phyloP scores from a whole-genome alignment of 352 stramenopile species.

The Globisporangium okanoganense region DNA sequence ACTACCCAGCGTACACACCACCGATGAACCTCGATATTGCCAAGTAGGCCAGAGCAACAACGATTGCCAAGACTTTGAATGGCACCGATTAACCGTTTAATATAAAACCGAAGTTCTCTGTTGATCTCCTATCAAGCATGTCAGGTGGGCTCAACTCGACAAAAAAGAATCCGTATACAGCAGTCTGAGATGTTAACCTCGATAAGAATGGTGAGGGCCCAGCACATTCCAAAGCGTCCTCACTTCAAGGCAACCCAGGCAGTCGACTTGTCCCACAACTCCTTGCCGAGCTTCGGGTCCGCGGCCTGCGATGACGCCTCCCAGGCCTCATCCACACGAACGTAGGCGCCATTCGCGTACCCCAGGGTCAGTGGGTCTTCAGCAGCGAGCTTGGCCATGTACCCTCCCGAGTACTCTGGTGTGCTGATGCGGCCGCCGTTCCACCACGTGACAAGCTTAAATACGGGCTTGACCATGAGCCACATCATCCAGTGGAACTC shows the following conservation, averaged over 20 bases:
- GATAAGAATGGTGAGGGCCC: no score
- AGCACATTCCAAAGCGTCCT: no score
- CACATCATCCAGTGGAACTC: constrained; percentile 6
- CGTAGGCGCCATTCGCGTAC: constrained; percentile 22
- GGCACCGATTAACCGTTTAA: no score
- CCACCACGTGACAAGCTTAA: neutral
- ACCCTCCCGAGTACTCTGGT: constrained; percentile 18
- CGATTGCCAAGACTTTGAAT: no score
- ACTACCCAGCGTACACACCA: no score
- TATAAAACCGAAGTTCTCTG: no score
- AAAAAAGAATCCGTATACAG: no score
- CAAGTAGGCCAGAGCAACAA: no score
- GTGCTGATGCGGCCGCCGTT: constrained; percentile 15
- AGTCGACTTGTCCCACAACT: constrained; percentile 25
- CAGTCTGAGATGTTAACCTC: no score
- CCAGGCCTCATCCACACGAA: constrained; percentile 24
- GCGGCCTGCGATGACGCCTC: constrained; percentile 14
- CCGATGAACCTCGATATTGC: no score
- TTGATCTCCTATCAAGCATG: no score
- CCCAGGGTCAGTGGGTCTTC: constrained; percentile 8
- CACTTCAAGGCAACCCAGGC: constrained; percentile 1
- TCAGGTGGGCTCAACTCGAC: no score
- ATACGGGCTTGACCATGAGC: constrained; percentile 9
- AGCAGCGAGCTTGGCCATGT: constrained; percentile 24
- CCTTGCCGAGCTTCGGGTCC: constrained; percentile 20